Evolutionary conservation across 331 rosid species (phyloP), one percentile per base, ranked within the genome.

Genomic region (Malus hybrid): DNA sequence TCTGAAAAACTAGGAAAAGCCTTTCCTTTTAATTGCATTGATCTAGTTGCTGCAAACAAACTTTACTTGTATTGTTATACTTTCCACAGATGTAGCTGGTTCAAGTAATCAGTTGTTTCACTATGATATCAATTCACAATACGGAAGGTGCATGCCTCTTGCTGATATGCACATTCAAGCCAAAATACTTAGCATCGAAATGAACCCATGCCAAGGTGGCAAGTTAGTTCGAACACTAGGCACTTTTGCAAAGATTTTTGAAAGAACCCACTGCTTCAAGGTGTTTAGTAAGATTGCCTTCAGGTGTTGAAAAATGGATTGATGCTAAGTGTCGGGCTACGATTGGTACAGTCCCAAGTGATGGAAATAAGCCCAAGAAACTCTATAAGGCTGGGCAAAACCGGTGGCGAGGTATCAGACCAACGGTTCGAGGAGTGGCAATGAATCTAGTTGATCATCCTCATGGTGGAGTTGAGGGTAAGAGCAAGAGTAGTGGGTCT

Each of bases 401-500:
- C 71, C 68, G 93, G 33, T 90, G 95, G 96, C 80, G 86, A 44
- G 96, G 96, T 36, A 77, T 85, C 64, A 86, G 95, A 74, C 96
- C 96, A 0, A 82, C 69, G 22, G 96, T 89, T 72, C 83, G 89
- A 61, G 95, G 93, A 79, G 93, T 93, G 83, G 96, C 98, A 7
- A 93, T 93, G 98, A 93, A 91, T 79, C 90, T 88, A 0, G 79
- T 90, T 31, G 96, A 92, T 83, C 97, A 92, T 88, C 97, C 96
- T 69, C 96, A 93, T 57, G 98, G 98, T 74, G 93, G 98, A 80
- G 93, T 96, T 64, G 96, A 88, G 84, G 97, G 96, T 71, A 85
- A 77, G 83, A 87, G 97, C 83, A 91, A 87, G 90, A 86, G 91
- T 81, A 81, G 93, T 80, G 97, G 94, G 5, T 56, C 62, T 55